A percentile compares a stretch with the other conserved stretches of the same genome.
phyloP scores from a whole-genome alignment of 2,329 filamentous ascomycete genomes.

The Polytolypa hystricis region DNA sequence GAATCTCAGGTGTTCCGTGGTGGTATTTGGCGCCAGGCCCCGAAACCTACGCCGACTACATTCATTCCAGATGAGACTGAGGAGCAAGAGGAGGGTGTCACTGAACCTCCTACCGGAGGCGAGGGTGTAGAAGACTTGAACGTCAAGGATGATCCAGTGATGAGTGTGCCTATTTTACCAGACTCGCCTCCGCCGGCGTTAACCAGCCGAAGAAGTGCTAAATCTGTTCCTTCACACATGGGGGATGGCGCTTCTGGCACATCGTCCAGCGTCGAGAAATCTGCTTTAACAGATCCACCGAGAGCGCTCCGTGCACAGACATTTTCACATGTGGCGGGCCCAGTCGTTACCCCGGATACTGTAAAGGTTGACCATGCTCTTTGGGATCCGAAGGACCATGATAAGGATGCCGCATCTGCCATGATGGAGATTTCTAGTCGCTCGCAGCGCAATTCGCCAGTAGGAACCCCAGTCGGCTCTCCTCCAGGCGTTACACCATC shows the following conservation, averaged over 20 bases:
- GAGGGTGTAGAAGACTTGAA: constrained; percentile 19
- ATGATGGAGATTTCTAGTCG: constrained; percentile 60
- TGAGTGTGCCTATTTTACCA: constrained; percentile 23
- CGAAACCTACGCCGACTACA: constrained; percentile 30
- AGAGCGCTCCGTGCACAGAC: constrained; percentile 51
- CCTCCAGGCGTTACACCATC: constrained; percentile 27
- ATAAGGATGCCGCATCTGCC: constrained; percentile 48
- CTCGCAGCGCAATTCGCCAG: constrained; percentile 46
- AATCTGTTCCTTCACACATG: constrained; percentile 16
- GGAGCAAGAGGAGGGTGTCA: constrained; percentile 11
- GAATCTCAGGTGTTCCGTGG: constrained; percentile 68
- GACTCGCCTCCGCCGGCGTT: constrained; percentile 16
- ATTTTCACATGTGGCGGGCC: constrained; percentile 51
- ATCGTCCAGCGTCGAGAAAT: constrained; percentile 23
- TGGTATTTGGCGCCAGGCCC: constrained; percentile 56
- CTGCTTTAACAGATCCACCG: constrained; percentile 36
- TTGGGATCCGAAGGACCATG: constrained; percentile 43
- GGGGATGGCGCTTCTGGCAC: constrained; percentile 14
- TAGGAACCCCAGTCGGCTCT: constrained; percentile 37
- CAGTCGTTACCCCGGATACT: constrained; percentile 56
- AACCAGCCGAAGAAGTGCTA: constrained; percentile 21
- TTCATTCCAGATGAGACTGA: constrained; percentile 29
- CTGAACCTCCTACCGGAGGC: constrained; percentile 12
- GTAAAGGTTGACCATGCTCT: constrained; percentile 55
- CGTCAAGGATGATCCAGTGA: constrained; percentile 23